Evolutionary conservation across 2,329 filamentous ascomycete genomes (phyloP).

Genomic region (Zymoseptoria pseudotritici): DNA sequence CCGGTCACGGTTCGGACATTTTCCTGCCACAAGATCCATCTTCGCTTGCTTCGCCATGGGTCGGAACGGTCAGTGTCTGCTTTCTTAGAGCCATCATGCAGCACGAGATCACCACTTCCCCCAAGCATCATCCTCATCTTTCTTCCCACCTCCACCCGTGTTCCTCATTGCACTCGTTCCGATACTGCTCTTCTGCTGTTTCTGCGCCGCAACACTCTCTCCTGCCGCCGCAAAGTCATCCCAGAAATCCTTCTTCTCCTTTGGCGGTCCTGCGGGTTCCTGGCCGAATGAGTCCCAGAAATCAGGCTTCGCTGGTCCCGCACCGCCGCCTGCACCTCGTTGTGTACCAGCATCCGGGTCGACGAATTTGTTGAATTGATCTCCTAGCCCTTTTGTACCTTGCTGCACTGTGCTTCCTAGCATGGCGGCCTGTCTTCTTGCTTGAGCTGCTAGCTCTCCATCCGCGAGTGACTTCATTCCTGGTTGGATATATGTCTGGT

Average conservation of each 20-base stretch:
- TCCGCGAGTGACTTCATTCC: constrained; percentile 73
- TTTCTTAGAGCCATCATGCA: not conserved
- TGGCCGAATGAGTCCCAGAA: constrained; percentile 91
- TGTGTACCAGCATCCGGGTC: constrained; percentile 42
- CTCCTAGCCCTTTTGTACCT: constrained; percentile 66
- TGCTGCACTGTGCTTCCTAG: constrained; percentile 52
- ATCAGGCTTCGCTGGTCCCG: constrained; percentile 62
- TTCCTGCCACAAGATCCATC: too few species aligned
- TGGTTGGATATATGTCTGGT: constrained; percentile 86
- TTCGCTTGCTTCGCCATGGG: too few species aligned
- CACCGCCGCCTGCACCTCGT: constrained; percentile 15
- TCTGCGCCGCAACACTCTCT: constrained; percentile 28
- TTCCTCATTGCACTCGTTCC: constrained; percentile 58
- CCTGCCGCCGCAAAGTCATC: constrained; percentile 38
- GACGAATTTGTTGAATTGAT: constrained; percentile 78
- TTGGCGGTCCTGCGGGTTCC: constrained; percentile 44
- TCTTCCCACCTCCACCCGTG: constrained; percentile 23
- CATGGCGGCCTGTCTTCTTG: constrained; percentile 47
- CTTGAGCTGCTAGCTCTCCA: constrained; percentile 49
- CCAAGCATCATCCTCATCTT: constrained; percentile 52
- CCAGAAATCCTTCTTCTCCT: constrained; percentile 49
- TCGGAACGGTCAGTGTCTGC: too few species aligned
- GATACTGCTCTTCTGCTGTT: constrained; percentile 40
- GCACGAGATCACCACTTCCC: constrained; percentile 41
- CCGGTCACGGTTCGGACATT: not conserved